These are phyloP conservation scores for Coleophoma crateriformis DNA, from an alignment of 2,329 filamentous ascomycete genomes.

Conservation along the genomic window DNA sequence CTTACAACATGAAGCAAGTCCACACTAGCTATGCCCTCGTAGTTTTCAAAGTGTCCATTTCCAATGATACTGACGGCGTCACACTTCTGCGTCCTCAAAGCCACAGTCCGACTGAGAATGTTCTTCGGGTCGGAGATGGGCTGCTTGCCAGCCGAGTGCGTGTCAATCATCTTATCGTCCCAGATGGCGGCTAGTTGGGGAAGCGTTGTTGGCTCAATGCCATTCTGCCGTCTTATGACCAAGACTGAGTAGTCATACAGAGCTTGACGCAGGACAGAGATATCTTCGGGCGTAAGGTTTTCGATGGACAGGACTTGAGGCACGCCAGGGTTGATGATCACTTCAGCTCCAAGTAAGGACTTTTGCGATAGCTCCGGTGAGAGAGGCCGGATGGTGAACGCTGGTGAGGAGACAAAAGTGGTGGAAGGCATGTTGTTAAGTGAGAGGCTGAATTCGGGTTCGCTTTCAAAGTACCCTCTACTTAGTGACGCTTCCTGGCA, in stretches of 20 bases:
- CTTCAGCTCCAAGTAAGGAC: conserved; percentile 1
- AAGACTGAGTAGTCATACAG: conserved; percentile 9
- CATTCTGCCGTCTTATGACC: conserved; percentile 7
- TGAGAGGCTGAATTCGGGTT: no score
- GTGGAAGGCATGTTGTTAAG: neutral
- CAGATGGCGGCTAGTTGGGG: conserved; percentile 5
- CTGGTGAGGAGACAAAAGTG: neutral
- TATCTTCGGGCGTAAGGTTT: neutral
- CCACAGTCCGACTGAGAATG: conserved; percentile 5
- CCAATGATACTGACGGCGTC: conserved; percentile 6
- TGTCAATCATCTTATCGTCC: conserved; percentile 3
- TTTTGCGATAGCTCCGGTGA: neutral
- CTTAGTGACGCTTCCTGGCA: no score
- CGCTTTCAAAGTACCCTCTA: no score
- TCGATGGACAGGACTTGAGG: neutral
- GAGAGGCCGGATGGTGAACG: neutral
- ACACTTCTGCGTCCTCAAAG: conserved; percentile 1
- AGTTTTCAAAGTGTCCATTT: conserved; percentile 5
- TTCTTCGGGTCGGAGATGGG: conserved; percentile 5
- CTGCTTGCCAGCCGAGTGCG: conserved; percentile 4
- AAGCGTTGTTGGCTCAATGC: conserved; percentile 6
- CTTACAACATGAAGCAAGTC: conserved; percentile 1
- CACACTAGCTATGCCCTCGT: conserved; percentile 5
- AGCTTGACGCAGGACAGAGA: conserved; percentile 5
- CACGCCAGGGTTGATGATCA: neutral